A percentile compares a stretch with the other conserved stretches of the same genome.
These are phyloP conservation scores for Mrakia frigida DNA, from an alignment of 768 basidiomycete species.

Conservation along the genomic window DNA sequence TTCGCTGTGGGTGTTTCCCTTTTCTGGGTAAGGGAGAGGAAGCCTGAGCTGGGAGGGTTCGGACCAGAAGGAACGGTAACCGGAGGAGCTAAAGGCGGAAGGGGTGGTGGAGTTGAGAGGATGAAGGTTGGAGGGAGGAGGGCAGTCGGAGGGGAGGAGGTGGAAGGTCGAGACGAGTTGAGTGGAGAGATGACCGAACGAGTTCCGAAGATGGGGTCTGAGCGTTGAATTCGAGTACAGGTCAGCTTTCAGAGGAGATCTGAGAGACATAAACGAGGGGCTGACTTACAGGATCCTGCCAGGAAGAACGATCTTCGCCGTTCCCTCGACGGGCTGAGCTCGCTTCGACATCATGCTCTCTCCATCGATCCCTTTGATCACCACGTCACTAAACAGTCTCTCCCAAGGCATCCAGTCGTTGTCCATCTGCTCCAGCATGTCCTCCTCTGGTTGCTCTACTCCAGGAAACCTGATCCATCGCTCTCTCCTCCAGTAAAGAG, in stretches of 20 bases:
- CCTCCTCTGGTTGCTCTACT: background rate
- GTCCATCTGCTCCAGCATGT: background rate
- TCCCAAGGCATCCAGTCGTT: background rate
- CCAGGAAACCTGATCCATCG: background rate
- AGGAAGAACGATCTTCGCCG: background rate
- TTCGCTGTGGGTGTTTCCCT: background rate
- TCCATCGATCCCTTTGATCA: background rate
- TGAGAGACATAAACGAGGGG: background rate
- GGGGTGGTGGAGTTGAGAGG: background rate
- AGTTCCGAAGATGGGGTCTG: background rate
- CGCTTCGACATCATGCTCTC: background rate
- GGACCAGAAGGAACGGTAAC: background rate
- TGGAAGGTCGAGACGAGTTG: slow-evolving; percentile 5
- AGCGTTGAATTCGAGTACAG: background rate
- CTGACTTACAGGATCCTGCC: background rate
- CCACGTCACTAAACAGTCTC: background rate
- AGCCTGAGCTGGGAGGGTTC: background rate
- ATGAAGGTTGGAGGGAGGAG: background rate
- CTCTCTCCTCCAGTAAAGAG: background rate
- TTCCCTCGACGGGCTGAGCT: background rate
- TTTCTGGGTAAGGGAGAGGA: background rate
- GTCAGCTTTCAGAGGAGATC: background rate
- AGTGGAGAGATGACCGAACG: background rate
- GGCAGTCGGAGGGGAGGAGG: background rate
- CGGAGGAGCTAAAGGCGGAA: background rate